Percentiles rank a stretch among this genome's conserved stretches.
Evolutionary conservation across 2,329 filamentous ascomycete species (phyloP).

Genomic region (Hypoxylon sp.): DNA sequence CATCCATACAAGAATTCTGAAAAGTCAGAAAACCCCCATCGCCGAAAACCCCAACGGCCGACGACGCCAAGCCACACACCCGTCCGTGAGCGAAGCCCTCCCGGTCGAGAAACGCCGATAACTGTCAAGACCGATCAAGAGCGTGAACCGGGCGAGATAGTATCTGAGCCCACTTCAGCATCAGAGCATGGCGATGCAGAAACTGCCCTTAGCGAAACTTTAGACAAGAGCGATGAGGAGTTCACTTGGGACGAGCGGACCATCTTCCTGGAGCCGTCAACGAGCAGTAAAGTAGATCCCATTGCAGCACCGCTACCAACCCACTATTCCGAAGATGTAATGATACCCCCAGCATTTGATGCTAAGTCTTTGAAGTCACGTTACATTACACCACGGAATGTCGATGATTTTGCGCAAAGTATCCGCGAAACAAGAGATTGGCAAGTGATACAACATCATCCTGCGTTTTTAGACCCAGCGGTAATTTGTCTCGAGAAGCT

Average conservation of each 20-base stretch:
- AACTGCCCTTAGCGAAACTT: background rate
- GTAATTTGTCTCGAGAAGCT: conserved; percentile 44
- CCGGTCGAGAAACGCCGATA: conserved; percentile 17
- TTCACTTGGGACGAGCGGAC: conserved; percentile 46
- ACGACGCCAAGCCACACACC: conserved; percentile 23
- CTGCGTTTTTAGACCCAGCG: conserved; percentile 46
- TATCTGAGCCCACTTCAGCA: conserved; percentile 37
- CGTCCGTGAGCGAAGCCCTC: conserved; percentile 24
- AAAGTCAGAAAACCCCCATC: conserved; percentile 31
- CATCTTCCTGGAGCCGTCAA: conserved; percentile 48
- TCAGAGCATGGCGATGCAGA: conserved; percentile 37
- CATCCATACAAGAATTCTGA: conserved; percentile 36
- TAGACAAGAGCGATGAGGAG: conserved; percentile 42
- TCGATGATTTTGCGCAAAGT: conserved; percentile 52
- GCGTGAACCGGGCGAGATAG: conserved; percentile 43
- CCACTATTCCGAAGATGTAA: conserved; percentile 51
- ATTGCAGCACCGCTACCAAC: conserved; percentile 51
- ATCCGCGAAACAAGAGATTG: conserved; percentile 52
- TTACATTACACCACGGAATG: conserved; percentile 49
- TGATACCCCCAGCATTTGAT: conserved; percentile 51
- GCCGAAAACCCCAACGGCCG: conserved; percentile 27
- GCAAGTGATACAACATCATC: conserved; percentile 50
- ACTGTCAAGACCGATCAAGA: conserved; percentile 34
- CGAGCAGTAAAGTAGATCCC: conserved; percentile 45
- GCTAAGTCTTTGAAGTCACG: conserved; percentile 51